Conservation (phyloP, 1,284 basidiomycete genomes). For the Caloboletus inedulis region DNA sequence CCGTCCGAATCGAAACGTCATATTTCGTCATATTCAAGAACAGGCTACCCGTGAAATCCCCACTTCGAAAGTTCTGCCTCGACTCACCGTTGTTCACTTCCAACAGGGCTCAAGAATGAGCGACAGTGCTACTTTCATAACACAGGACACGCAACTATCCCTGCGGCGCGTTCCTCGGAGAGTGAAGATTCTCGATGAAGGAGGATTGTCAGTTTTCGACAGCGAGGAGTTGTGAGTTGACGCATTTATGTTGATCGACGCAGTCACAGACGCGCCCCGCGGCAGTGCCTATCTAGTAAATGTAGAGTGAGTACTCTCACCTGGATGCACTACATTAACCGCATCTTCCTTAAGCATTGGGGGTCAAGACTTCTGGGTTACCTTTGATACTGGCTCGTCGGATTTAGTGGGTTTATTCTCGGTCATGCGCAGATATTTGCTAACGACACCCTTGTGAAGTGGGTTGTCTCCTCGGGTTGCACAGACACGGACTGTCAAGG, state of each 20-base stretch:
- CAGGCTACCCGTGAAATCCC: constrained; percentile 6
- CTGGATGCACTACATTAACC: background rate
- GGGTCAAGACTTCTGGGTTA: constrained; percentile 34
- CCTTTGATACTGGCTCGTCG: constrained; percentile 35
- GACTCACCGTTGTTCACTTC: background rate
- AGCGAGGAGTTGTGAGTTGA: constrained; percentile 32
- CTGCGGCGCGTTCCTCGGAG: constrained; percentile 25
- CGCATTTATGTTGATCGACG: background rate
- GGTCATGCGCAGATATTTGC: background rate
- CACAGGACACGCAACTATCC: constrained; percentile 24
- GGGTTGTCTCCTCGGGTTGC: constrained; percentile 38
- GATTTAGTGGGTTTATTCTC: constrained; percentile 24
- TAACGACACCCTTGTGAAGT: constrained; percentile 22
- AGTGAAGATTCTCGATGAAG: constrained; percentile 13
- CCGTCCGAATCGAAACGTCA: constrained; percentile 14
- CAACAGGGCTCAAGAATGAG: constrained; percentile 17
- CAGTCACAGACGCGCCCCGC: background rate
- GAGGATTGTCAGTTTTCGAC: constrained; percentile 19
- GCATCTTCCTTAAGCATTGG: constrained; percentile 24
- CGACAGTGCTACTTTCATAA: constrained; percentile 15
- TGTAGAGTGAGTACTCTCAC: constrained; percentile 20
- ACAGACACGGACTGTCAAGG: constrained; percentile 32
- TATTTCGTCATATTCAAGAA: constrained; percentile 14
- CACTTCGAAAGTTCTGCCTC: background rate
- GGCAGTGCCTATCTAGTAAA: constrained; percentile 31